Conservation (phyloP, 768 basidiomycete species). For the Auriscalpium orientale region DNA sequence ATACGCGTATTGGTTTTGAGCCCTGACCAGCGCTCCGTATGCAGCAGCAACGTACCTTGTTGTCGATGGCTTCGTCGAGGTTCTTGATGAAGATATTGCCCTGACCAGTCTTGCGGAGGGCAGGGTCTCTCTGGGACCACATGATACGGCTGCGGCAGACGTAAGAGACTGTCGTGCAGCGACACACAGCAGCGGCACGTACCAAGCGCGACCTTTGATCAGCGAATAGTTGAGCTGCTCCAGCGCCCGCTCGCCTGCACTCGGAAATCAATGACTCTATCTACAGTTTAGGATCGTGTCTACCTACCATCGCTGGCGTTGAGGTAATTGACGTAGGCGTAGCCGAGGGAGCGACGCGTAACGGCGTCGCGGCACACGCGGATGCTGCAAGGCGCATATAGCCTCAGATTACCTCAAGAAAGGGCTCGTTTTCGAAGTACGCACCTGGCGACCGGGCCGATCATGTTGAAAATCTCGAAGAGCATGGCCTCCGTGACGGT, state of each 20-base stretch:
- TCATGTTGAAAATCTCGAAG: constrained; percentile 99
- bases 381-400: constrained; percentile 47
- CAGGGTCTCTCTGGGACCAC: constrained; percentile 99
- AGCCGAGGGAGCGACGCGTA: constrained; percentile 97
- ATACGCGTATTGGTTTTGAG: neutral
- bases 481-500: constrained; percentile 99
- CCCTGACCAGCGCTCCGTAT: neutral
- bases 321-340: constrained; percentile 99
- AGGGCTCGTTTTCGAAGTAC: constrained; percentile 19
- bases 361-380: constrained; percentile 99
- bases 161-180: neutral
- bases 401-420: constrained; percentile 1
- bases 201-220: constrained; percentile 98
- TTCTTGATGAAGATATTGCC: constrained; percentile 99
- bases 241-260: constrained; percentile 87
- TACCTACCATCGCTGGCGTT: constrained; percentile 83
- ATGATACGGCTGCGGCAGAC: constrained; percentile 82
- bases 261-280: constrained; percentile 8
- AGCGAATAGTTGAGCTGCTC: constrained; percentile 99
- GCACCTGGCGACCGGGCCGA: constrained; percentile 95
- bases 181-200: constrained; percentile 18
- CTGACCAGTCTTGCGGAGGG: constrained; percentile 97
- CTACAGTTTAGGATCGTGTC: neutral
- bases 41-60: constrained; percentile 55
- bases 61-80: constrained; percentile 93